Evolutionary conservation across 2,329 filamentous ascomycete genomes (phyloP), one percentile per base, ranked within the genome.

Genomic region (Epichloe sibirici): DNA sequence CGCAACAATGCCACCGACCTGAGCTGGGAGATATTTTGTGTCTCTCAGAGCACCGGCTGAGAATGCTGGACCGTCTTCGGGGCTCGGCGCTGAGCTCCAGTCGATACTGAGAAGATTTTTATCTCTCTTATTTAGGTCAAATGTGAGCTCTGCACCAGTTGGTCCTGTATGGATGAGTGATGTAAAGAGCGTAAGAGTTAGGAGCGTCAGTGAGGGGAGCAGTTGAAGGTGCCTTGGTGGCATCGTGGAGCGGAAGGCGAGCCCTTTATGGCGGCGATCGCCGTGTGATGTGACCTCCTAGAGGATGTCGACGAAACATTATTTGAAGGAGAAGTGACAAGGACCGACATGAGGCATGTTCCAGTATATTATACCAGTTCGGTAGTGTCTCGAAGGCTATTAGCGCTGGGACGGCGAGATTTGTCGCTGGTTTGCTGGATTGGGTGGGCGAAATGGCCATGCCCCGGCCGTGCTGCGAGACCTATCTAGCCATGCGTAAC

Each of bases 1-100:
- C 56, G 84, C 89, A 54, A 91, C 77, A 55, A 97, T 86, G 58
- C 84, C 88, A 57, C 86, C 85, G 59, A 96, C 83, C 68, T 96
- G 85, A 54, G 82, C 83, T 17, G 90, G 88, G 23, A 96, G 79
- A 52, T 85, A 81, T 17, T 76, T 69, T 57, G 72, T 71, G 65
- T 90, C 75, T 60, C 81, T 73, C 48, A 81, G 66, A 39, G 83
- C 79, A 60, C 75, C 69, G 52, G 74, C 73, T 42, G 82, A 82
- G 45, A 82, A 65, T 8, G 78, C 72, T 53, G 83, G 78, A 7
- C 79, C 80, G 68, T 82, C 71, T 66, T 81, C 75, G 53, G 80
- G 74, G 49, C 79, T 67, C 43, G 81, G 80, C 37, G 81, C 76
- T 62, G 48, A 45, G 17, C 34, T 51, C 54, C 48, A 53, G 31